Base-by-base conservation (phyloP, 345 rosid species). In the Nephelium lappaceum region DNA sequence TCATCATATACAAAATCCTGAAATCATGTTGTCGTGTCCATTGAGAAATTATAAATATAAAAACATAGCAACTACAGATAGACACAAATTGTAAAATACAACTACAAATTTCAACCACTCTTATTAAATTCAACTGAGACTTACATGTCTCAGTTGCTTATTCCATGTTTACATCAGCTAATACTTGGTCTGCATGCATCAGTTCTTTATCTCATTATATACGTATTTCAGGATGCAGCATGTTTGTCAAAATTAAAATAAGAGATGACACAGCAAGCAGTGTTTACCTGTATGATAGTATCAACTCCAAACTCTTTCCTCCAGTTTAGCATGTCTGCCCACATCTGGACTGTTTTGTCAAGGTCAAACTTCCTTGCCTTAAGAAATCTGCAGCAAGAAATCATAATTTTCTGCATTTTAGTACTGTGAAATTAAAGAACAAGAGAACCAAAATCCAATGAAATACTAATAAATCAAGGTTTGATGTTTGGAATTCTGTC, bases 271-370 rank as follows among this genome's bases (percentile, higher is more conserved):
- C 47, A 0, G 4, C n/a, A 67, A 39, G 24, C 31, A 18, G 23
- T 7, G 64, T 77, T 83, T 89, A 95, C 99, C 97, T 88, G 95
- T 75, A 88, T 11, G 76, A 93, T 89, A 38, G 95, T 80, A 85
- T 95, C 98, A 71, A 88, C 95, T 45, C 89, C 86, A 43, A 87
- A 61, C 82, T 93, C 95, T 81, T 84, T 86, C 87, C 99, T 93
- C 99, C 97, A 95, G 68, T 90, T 89, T 58, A 93, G 87, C 99
- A 95, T 95, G 31, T 89, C 95, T 81, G 89, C 91, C 99, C 99
- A 95, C 99, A 95, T 95, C 73, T 88, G 87, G 57, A 88, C 57
- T 27, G 99, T 84, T 91, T 90, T 93, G 70, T 93, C 97, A 38
- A 81, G 61, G 84, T 92, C 97, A 82, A 95, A 93, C 63, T 87